These are phyloP conservation scores for Boletus calvinii DNA, from an alignment of 1,284 basidiomycete genomes.

Conservation along the genomic window DNA sequence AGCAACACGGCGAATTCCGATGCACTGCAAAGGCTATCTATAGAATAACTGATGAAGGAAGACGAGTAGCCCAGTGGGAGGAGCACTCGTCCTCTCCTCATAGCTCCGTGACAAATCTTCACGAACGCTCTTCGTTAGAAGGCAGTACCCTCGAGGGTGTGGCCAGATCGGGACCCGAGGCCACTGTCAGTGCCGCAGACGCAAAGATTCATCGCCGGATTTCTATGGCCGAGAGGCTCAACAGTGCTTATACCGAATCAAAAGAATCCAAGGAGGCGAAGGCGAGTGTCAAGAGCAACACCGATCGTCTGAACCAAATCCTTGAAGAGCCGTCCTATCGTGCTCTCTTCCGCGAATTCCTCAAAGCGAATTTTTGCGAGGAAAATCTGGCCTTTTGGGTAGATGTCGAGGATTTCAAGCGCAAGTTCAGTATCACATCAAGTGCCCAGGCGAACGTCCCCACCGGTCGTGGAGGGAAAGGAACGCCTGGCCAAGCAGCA, in stretches of 20 bases:
- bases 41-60: constrained; percentile 89
- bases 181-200: constrained; percentile 45
- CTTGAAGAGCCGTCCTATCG: constrained; percentile 91
- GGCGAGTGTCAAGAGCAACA: constrained; percentile 80
- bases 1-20: constrained; percentile 93
- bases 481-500: constrained; percentile 75
- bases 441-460: constrained; percentile 74
- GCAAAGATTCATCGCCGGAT: constrained; percentile 75
- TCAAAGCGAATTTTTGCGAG: constrained; percentile 94
- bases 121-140: constrained; percentile 45
- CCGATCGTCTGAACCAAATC: constrained; percentile 88
- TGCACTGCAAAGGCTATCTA: constrained; percentile 95
- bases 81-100: constrained; percentile 57
- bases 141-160: constrained; percentile 41
- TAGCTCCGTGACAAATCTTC: constrained; percentile 62
- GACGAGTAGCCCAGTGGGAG: constrained; percentile 83
- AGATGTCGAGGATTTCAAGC: constrained; percentile 96
- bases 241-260: constrained; percentile 48
- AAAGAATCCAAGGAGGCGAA: constrained; percentile 56
- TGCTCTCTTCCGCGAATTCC: constrained; percentile 90
- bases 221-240: constrained; percentile 75
- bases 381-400: constrained; percentile 98
- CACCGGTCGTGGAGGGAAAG: constrained; percentile 41
- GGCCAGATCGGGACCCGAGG: constrained; percentile 38
- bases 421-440: constrained; percentile 92